Conservation (phyloP, 371 early-diverging fungal genomes). For the Mycotypha africana region DNA sequence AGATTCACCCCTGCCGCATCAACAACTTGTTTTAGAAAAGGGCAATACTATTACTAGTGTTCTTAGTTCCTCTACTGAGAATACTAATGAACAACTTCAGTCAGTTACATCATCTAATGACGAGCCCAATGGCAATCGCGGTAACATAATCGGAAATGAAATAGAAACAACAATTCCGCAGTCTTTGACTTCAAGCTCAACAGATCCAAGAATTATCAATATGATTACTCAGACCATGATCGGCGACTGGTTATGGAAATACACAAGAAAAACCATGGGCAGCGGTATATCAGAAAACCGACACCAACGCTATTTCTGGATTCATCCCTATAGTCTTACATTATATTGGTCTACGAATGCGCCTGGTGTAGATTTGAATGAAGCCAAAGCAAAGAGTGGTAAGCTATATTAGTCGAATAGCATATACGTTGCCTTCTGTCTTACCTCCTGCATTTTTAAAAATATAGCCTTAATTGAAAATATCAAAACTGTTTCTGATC, state of each 20-base stretch:
- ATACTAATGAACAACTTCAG: slow-evolving; percentile 15
- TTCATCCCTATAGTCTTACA: slow-evolving; percentile 69
- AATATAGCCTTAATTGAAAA: slow-evolving; percentile 58
- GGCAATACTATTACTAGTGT: too few species aligned
- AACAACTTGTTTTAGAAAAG: too few species aligned
- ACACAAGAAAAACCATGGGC: slow-evolving; percentile 50
- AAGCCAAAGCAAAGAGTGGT: slow-evolving; percentile 53
- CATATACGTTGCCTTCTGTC: neutral
- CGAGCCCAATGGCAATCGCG: slow-evolving; percentile 6
- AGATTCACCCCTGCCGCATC: too few species aligned
- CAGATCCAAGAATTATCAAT: slow-evolving; percentile 26
- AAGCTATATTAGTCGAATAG: slow-evolving; percentile 8
- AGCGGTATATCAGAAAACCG: slow-evolving; percentile 52
- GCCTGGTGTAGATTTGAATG: slow-evolving; percentile 67
- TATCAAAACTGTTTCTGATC: slow-evolving; percentile 40
- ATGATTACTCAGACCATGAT: slow-evolving; percentile 76
- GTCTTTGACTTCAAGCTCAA: too few species aligned
- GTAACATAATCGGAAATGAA: too few species aligned
- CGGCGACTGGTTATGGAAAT: slow-evolving; percentile 69
- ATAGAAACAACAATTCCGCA: too few species aligned
- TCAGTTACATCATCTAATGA: slow-evolving; percentile 11
- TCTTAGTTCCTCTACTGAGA: slow-evolving; percentile 17
- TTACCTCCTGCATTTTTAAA: neutral
- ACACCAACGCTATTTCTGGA: slow-evolving; percentile 71
- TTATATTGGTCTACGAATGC: slow-evolving; percentile 66